Conservation (phyloP, 83 land plant species). For the Isoetes engelmannii region DNA sequence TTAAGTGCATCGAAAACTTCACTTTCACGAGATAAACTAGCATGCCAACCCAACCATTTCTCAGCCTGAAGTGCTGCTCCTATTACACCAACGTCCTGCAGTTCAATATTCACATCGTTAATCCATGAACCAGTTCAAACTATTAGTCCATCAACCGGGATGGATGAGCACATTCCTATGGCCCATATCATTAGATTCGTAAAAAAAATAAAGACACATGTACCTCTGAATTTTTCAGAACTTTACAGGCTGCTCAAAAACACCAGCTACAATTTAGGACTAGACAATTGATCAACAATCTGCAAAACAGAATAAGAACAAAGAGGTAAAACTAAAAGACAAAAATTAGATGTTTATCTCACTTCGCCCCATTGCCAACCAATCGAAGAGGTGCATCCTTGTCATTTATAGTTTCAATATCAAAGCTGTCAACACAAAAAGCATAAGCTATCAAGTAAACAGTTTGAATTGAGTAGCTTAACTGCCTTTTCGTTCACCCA, state of each 20-base stretch:
- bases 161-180: background rate
- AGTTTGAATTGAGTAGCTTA: background rate
- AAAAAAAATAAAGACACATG: background rate
- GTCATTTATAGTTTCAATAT: background rate
- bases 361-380: conserved; percentile 47
- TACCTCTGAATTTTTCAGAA: conserved; percentile 37
- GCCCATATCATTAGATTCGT: background rate
- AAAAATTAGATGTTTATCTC: background rate
- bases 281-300: conserved; percentile 31
- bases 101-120: background rate
- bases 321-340: background rate
- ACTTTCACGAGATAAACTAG: conserved; percentile 25
- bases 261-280: conserved; percentile 35
- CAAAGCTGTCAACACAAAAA: background rate
- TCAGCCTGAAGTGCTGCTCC: conserved; percentile 44
- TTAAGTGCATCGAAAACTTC: background rate
- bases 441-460: background rate
- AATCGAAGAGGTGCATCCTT: conserved; percentile 29
- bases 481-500: conserved; percentile 7
- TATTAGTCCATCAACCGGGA: background rate
- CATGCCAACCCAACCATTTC: conserved; percentile 39
- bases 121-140: too few species aligned
- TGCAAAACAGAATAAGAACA: background rate
- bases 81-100: conserved; percentile 43
- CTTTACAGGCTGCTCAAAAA: conserved; percentile 44